Evolutionary conservation across 805 yeast genomes (phyloP).

Genomic region (Starmerella gropengiesseri): DNA sequence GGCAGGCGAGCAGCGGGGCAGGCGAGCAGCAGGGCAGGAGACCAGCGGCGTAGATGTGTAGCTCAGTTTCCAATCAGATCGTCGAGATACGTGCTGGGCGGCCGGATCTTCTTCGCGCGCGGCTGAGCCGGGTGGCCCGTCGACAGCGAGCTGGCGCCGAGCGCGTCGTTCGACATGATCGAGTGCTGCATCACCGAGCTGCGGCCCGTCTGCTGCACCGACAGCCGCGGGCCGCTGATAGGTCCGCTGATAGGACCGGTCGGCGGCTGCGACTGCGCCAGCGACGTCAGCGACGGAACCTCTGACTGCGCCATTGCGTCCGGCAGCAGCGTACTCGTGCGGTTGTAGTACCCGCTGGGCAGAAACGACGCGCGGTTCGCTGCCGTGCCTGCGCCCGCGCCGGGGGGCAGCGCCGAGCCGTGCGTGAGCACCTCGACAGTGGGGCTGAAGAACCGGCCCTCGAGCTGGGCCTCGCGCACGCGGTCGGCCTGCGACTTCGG

Average conservation of each 20-base stretch:
- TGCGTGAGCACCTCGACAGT: constrained; percentile 60
- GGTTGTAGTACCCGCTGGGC: constrained; percentile 21
- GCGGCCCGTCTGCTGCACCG: constrained; percentile 17
- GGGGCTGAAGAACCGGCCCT: constrained; percentile 54
- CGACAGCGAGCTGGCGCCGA: not conserved
- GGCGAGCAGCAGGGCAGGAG: not conserved
- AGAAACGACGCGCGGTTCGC: constrained; percentile 17
- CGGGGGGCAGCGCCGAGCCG: constrained; percentile 21
- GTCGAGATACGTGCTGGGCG: constrained; percentile 32
- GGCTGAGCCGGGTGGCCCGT: constrained; percentile 2
- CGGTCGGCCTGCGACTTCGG: constrained; percentile 16
- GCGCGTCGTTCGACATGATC: constrained; percentile 13
- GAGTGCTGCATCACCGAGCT: constrained; percentile 16
- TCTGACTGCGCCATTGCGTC: constrained; percentile 1
- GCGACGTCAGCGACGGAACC: constrained; percentile 8
- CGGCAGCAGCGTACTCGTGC: too few relatives aligned
- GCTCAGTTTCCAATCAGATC: constrained; percentile 26
- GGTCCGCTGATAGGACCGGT: constrained; percentile 1
- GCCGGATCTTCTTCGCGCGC: constrained; percentile 23
- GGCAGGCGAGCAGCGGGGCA: not conserved
- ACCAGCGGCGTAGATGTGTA: not conserved
- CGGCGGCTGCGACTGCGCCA: constrained; percentile 6
- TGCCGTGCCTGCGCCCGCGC: constrained; percentile 1
- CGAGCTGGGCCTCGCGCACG: constrained; percentile 15
- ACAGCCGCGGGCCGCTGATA: constrained; percentile 9